These are phyloP conservation scores for Dendrobium chrysotoxum DNA, from an alignment of 106 monocot species.

Conservation along the genomic window DNA sequence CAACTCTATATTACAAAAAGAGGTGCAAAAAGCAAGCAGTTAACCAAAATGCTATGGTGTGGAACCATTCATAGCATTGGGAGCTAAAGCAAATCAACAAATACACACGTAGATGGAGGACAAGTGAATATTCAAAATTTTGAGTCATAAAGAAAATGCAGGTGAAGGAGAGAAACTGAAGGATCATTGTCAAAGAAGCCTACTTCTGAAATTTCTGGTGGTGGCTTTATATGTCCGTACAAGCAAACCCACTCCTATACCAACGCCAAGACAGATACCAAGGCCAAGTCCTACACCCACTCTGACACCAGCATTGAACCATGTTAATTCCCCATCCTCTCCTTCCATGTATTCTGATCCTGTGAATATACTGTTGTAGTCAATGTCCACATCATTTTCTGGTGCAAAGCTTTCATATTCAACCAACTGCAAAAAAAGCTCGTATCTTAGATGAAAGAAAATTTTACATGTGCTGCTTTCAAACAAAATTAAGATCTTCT, in stretches of 20 bases:
- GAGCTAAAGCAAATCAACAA: too few species aligned
- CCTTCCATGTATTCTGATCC: slow-evolving; percentile 32
- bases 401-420: slow-evolving; percentile 15
- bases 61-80: too few species aligned
- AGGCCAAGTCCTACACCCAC: slow-evolving; percentile 45
- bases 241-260: slow-evolving; percentile 41
- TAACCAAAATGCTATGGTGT: too few species aligned
- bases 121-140: too few species aligned
- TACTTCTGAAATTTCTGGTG: slow-evolving; percentile 22
- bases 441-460: too few species aligned
- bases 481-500: too few species aligned
- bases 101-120: too few species aligned
- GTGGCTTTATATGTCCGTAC: slow-evolving; percentile 23
- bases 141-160: background rate
- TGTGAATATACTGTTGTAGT: slow-evolving; percentile 26
- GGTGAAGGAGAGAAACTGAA: background rate
- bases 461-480: too few species aligned
- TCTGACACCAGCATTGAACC: slow-evolving; percentile 59
- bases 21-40: too few species aligned
- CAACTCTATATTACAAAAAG: too few species aligned
- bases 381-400: slow-evolving; percentile 15
- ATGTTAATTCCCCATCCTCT: slow-evolving; percentile 48
- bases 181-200: slow-evolving; percentile 13
- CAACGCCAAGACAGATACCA: slow-evolving; percentile 36
- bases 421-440: slow-evolving; percentile 9